Evolutionary conservation across 306 rosid species (phyloP).

Genomic region (Lotus japonicus): DNA sequence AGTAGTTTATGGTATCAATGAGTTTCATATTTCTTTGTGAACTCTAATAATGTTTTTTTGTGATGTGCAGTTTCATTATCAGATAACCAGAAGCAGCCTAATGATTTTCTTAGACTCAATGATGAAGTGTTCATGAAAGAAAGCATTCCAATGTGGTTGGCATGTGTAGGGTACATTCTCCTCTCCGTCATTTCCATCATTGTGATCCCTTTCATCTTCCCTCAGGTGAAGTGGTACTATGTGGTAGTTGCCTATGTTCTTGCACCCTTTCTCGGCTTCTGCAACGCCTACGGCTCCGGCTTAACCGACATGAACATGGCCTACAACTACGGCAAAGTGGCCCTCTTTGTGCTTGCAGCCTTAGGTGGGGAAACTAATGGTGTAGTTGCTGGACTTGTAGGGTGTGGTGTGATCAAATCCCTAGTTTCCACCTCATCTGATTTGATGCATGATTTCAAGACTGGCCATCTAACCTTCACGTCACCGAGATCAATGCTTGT

Average conservation of each 20-base stretch:
- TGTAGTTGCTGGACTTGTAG: conserved; percentile 28
- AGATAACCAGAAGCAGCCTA: conserved; percentile 22
- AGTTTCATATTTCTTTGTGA: not conserved
- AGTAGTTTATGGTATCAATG: not conserved
- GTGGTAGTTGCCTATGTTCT: conserved; percentile 63
- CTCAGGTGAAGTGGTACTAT: conserved; percentile 70
- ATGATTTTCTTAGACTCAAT: conserved; percentile 48
- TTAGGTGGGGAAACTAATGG: conserved; percentile 54
- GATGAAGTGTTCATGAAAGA: conserved; percentile 68
- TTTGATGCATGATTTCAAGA: conserved; percentile 57
- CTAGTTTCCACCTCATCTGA: conserved; percentile 81
- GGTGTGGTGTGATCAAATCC: conserved; percentile 76
- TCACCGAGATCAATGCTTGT: conserved; percentile 83
- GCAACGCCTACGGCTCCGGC: conserved; percentile 86
- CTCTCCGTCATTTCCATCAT: conserved; percentile 55
- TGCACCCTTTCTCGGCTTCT: conserved; percentile 84
- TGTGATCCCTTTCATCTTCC: conserved; percentile 67
- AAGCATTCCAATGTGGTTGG: conserved; percentile 71
- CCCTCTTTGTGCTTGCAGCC: conserved; percentile 72
- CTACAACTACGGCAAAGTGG: conserved; percentile 82
- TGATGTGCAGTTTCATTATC: conserved; percentile 35
- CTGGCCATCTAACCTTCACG: conserved; percentile 63
- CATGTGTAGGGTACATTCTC: conserved; percentile 45
- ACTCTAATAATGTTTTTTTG: conserved; percentile 5
- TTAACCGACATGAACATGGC: conserved; percentile 90